A percentile compares a stretch with the other conserved stretches of the same genome.
phyloP scores from a whole-genome alignment of 108 stramenopile species.

The Pseudonitzschia pungens region DNA sequence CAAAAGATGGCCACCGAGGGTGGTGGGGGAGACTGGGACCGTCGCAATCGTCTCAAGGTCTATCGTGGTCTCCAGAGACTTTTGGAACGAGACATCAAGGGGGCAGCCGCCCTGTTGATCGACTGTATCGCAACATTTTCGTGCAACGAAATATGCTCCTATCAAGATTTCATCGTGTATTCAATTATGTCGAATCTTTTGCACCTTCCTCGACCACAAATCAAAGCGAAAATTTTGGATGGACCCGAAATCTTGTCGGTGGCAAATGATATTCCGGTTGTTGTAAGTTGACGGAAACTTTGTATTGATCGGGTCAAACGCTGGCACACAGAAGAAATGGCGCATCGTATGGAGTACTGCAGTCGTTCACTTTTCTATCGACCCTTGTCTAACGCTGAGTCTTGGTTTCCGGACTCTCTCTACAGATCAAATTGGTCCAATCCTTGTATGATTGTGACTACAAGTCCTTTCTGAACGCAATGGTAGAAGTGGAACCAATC shows the following conservation, averaged over 20 bases:
- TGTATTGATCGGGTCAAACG: no score
- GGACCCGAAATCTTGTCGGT: constrained; percentile 94
- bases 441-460: constrained; percentile 95
- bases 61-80: constrained; percentile 88
- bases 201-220: constrained; percentile 76
- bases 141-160: constrained; percentile 92
- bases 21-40: constrained; percentile 98
- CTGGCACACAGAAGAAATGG: no score
- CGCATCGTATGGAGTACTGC: no score
- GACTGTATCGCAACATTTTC: constrained; percentile 97
- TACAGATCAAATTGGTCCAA: constrained; percentile 68
- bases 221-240: constrained; percentile 94
- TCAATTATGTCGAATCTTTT: constrained; percentile 89
- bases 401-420: neutral
- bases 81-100: constrained; percentile 78
- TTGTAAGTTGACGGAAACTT: constrained; percentile 62
- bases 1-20: constrained; percentile 69
- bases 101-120: constrained; percentile 82
- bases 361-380: neutral
- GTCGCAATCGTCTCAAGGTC: constrained; percentile 96
- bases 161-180: constrained; percentile 91
- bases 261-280: constrained; percentile 74
- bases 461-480: constrained; percentile 85
- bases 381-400: neutral
- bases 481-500: constrained; percentile 84